phyloP scores from a whole-genome alignment of 345 rosid genomes.

The Citrus cavaleriei region DNA sequence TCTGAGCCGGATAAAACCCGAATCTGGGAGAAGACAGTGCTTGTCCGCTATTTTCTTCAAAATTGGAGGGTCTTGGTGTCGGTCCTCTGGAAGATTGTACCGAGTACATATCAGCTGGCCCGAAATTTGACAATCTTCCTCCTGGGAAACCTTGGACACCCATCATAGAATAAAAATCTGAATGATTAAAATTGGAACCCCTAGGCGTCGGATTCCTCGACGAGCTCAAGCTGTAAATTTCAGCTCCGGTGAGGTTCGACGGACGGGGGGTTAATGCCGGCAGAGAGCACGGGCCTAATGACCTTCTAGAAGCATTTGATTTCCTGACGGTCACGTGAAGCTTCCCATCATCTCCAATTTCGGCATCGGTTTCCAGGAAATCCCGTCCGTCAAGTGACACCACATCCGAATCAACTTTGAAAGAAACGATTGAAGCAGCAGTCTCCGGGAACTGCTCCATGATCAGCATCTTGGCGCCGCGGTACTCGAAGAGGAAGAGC shows the following conservation, averaged over 20 bases:
- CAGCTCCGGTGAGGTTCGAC: slow-evolving; percentile 87
- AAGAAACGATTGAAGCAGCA: slow-evolving; percentile 84
- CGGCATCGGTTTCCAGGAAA: slow-evolving; percentile 82
- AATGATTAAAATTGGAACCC: slow-evolving; percentile 85
- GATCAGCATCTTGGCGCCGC: slow-evolving; percentile 82
- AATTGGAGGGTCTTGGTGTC: slow-evolving; percentile 76
- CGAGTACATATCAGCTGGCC: slow-evolving; percentile 74
- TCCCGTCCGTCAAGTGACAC: slow-evolving; percentile 80
- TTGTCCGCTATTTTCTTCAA: slow-evolving; percentile 62
- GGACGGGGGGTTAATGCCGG: slow-evolving; percentile 78
- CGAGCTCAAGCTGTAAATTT: slow-evolving; percentile 85
- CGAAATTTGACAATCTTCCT: slow-evolving; percentile 71
- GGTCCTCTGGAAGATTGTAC: slow-evolving; percentile 79
- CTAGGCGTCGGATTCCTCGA: slow-evolving; percentile 80
- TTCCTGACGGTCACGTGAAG: slow-evolving; percentile 84
- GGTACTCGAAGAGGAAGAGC: slow-evolving; percentile 82
- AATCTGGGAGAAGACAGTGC: slow-evolving; percentile 60
- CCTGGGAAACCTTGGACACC: slow-evolving; percentile 66
- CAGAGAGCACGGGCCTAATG: slow-evolving; percentile 49
- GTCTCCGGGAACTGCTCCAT: slow-evolving; percentile 97
- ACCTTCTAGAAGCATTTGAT: slow-evolving; percentile 77
- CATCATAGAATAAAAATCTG: slow-evolving; percentile 87
- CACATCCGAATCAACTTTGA: slow-evolving; percentile 87
- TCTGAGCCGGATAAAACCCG: slow-evolving; percentile 65
- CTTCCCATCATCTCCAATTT: slow-evolving; percentile 82